phyloP scores from a whole-genome alignment of 371 early-diverging fungal genomes.

The Rhizopus sp. region DNA sequence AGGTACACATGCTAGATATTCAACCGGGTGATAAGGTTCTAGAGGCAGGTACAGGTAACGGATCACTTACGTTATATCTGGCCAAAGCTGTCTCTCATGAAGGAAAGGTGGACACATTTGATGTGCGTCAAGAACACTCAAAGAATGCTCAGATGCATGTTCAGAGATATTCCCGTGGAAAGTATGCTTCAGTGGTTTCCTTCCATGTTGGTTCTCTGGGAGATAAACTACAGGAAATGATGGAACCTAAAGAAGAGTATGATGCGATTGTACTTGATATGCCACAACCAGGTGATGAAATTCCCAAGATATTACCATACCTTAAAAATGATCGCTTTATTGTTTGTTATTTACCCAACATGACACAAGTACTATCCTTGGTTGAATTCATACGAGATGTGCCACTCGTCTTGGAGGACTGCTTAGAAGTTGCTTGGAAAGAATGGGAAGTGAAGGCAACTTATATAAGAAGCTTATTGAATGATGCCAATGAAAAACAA shows the following conservation, averaged over 20 bases:
- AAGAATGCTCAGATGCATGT: conserved; percentile 60
- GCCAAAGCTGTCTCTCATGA: conserved; percentile 59
- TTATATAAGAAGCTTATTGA: conserved; percentile 51
- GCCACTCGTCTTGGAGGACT: conserved; percentile 58
- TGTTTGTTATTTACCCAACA: conserved; percentile 75
- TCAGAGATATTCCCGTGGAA: conserved; percentile 58
- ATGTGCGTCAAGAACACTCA: conserved; percentile 53
- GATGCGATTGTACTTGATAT: conserved; percentile 75
- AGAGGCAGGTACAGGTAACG: conserved; percentile 82
- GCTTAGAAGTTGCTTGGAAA: conserved; percentile 71
- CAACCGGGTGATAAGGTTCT: conserved; percentile 64
- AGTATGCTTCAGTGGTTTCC: conserved; percentile 43
- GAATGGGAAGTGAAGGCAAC: conserved; percentile 72
- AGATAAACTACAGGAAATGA: conserved; percentile 27
- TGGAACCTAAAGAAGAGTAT: conserved; percentile 32
- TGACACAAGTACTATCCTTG: conserved; percentile 73
- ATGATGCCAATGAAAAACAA: conserved; percentile 16
- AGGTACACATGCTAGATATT: conserved; percentile 65
- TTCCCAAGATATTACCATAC: conserved; percentile 47
- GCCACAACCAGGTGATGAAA: conserved; percentile 62
- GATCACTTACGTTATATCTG: conserved; percentile 67
- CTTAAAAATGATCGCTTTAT: conserved; percentile 67
- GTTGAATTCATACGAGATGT: conserved; percentile 47
- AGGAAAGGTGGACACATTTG: conserved; percentile 65
- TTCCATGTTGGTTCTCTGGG: conserved; percentile 58